Evolutionary conservation across 257 asterid genomes (phyloP).

Genomic region (Ilex asprella): DNA sequence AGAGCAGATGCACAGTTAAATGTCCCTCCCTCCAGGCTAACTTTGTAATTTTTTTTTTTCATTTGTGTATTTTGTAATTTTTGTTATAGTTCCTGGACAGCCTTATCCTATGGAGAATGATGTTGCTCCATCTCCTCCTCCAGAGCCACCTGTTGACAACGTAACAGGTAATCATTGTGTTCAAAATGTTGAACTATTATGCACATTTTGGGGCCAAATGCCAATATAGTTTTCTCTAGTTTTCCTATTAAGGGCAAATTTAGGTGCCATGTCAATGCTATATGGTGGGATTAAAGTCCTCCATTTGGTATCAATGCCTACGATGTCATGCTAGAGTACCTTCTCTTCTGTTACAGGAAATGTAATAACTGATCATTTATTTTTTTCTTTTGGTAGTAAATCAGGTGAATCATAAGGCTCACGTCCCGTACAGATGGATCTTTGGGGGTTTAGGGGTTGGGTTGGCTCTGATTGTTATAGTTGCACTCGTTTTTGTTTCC

Average conservation of each 20-base stretch:
- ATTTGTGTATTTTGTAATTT: slow-evolving; percentile 19
- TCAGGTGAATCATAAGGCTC: slow-evolving; percentile 47
- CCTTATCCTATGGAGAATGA: slow-evolving; percentile 46
- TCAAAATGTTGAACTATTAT: too few species aligned
- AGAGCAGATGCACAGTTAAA: too few species aligned
- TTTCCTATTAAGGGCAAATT: too few species aligned
- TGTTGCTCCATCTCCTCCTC: slow-evolving; percentile 53
- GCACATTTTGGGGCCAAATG: too few species aligned
- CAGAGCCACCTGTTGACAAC: slow-evolving; percentile 53
- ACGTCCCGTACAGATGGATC: slow-evolving; percentile 72
- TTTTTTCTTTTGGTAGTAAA: slow-evolving; percentile 30
- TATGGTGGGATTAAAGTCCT: too few species aligned
- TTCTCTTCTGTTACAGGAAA: slow-evolving; percentile 2
- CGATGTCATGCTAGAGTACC: neutral
- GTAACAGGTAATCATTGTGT: slow-evolving; percentile 39
- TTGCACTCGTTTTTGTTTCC: slow-evolving; percentile 41
- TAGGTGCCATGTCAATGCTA: too few species aligned
- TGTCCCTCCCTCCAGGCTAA: too few species aligned
- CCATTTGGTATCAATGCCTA: neutral
- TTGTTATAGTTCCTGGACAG: slow-evolving; percentile 78
- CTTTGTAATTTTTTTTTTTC: slow-evolving; percentile 1
- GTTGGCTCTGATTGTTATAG: slow-evolving; percentile 44
- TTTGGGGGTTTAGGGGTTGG: slow-evolving; percentile 79
- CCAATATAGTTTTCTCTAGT: too few species aligned
- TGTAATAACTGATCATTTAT: neutral